phyloP scores from a whole-genome alignment of 148 eudicot species.

The Spergularia marina region DNA sequence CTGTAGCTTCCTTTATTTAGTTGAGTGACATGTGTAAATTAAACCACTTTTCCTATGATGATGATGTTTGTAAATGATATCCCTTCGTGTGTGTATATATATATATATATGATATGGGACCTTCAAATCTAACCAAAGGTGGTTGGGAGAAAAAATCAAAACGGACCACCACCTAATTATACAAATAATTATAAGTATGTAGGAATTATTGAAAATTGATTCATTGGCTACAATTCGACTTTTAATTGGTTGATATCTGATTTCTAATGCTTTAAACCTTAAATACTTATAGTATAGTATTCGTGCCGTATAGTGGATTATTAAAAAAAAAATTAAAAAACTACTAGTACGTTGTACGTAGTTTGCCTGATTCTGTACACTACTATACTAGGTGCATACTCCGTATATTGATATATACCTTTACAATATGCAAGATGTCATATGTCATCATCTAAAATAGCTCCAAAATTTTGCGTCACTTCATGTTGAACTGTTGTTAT shows the following conservation, averaged over 20 bases:
- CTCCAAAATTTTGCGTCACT: too few species aligned
- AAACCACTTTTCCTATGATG: too few species aligned
- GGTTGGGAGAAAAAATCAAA: neutral
- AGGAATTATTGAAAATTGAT: neutral
- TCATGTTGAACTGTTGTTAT: too few species aligned
- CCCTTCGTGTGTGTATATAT: too few species aligned
- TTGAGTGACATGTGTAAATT: too few species aligned
- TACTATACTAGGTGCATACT: neutral
- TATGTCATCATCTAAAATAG: constrained; percentile 4
- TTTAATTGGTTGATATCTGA: constrained; percentile 13
- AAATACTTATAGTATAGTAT: neutral
- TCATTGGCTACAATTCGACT: neutral
- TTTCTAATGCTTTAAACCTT: neutral
- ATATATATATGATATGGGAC: neutral
- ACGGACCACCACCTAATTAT: neutral
- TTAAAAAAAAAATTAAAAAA: too few species aligned
- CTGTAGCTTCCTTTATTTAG: too few species aligned
- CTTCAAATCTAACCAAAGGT: constrained; percentile 10
- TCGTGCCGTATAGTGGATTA: neutral
- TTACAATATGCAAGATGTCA: neutral
- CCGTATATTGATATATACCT: too few species aligned
- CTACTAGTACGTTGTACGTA: too few species aligned
- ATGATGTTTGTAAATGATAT: too few species aligned
- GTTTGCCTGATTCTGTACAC: neutral
- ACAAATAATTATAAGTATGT: neutral